These are phyloP conservation scores for Aspergillus incahuasiensis DNA, from an alignment of 495 filamentous ascomycete genomes.

Conservation along the genomic window DNA sequence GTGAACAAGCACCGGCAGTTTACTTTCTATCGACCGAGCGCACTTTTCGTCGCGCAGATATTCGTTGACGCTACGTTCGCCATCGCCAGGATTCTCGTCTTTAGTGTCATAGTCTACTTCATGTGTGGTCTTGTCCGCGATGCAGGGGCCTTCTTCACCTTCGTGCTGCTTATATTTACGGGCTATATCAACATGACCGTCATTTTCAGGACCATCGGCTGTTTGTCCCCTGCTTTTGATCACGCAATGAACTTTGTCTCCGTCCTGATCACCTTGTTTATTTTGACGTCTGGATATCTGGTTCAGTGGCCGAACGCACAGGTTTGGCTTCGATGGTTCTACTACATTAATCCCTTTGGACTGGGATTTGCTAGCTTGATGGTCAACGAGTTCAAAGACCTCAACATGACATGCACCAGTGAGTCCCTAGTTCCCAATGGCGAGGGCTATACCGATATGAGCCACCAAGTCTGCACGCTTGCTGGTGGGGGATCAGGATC, in stretches of 20 bases:
- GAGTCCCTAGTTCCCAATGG: constrained; percentile 64
- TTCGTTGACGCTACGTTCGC: constrained; percentile 72
- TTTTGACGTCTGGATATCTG: constrained; percentile 74
- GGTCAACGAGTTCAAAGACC: constrained; percentile 72
- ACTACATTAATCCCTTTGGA: constrained; percentile 74
- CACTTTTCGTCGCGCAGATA: constrained; percentile 76
- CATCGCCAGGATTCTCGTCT: constrained; percentile 61
- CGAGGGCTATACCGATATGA: constrained; percentile 58
- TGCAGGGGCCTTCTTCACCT: constrained; percentile 76
- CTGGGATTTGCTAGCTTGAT: constrained; percentile 70
- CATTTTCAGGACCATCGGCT: constrained; percentile 74
- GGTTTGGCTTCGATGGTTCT: constrained; percentile 77
- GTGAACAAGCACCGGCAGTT: constrained; percentile 78
- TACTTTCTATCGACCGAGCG: constrained; percentile 72
- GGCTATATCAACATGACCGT: constrained; percentile 75
- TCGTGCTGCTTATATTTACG: constrained; percentile 62
- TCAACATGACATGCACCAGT: constrained; percentile 58
- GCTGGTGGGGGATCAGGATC: constrained; percentile 62
- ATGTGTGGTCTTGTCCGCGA: constrained; percentile 63
- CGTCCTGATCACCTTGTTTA: constrained; percentile 70
- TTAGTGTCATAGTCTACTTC: constrained; percentile 75
- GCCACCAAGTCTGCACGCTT: constrained; percentile 71
- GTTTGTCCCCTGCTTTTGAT: constrained; percentile 77
- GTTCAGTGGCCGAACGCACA: constrained; percentile 67
- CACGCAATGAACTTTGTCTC: constrained; percentile 78